phyloP scores from a whole-genome alignment of 164 flowering plant genomes.

The Stephania cephalantha region DNA sequence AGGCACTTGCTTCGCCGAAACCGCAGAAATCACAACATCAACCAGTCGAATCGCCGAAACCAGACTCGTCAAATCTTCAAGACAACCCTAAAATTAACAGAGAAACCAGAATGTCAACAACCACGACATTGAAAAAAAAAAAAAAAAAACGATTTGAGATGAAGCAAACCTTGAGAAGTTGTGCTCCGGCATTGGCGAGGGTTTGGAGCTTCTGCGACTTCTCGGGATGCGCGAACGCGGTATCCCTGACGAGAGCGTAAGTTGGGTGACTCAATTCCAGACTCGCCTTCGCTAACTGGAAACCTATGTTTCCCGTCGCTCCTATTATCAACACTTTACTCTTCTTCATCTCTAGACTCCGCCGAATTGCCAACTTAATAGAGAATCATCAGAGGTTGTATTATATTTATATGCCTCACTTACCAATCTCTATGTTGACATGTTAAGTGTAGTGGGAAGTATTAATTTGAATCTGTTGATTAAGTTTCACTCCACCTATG shows the following conservation, averaged over 20 bases:
- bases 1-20: constrained; percentile 43
- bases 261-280: constrained; percentile 48
- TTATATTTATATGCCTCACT: too few species aligned
- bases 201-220: constrained; percentile 35
- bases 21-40: constrained; percentile 72
- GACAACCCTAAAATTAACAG: constrained; percentile 46
- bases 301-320: constrained; percentile 68
- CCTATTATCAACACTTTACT: constrained; percentile 51
- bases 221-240: constrained; percentile 35
- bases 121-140: background rate
- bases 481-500: too few species aligned
- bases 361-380: background rate
- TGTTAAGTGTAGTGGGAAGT: too few species aligned
- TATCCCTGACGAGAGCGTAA: constrained; percentile 48
- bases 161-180: constrained; percentile 36
- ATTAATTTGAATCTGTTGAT: too few species aligned
- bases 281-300: constrained; percentile 49
- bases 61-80: constrained; percentile 50
- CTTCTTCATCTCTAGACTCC: background rate
- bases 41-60: constrained; percentile 55
- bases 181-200: constrained; percentile 47
- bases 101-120: background rate
- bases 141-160: background rate
- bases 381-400: too few species aligned
- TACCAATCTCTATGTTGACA: too few species aligned